phyloP scores from a whole-genome alignment of 2,329 filamentous ascomycete species.

The Fusarium sp. region DNA sequence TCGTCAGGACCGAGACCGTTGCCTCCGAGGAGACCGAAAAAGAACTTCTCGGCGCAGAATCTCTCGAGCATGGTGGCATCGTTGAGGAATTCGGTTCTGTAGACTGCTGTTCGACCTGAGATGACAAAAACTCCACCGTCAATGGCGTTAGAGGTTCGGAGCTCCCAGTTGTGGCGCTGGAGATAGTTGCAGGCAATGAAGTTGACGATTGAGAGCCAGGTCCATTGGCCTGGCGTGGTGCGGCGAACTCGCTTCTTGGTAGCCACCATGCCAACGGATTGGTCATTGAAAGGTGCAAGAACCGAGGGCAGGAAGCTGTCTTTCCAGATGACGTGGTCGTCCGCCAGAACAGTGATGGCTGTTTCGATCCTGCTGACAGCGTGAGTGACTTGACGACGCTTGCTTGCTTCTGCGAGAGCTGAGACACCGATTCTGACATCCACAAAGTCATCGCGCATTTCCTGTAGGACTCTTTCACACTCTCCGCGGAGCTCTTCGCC shows the following conservation, averaged over 20 bases:
- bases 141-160: slow-evolving; percentile 68
- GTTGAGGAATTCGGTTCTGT: slow-evolving; percentile 66
- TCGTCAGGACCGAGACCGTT: slow-evolving; percentile 66
- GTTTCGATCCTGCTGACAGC: slow-evolving; percentile 59
- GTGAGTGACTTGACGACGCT: slow-evolving; percentile 63
- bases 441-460: slow-evolving; percentile 9
- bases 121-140: slow-evolving; percentile 74
- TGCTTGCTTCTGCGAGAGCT: slow-evolving; percentile 57
- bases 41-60: slow-evolving; percentile 68
- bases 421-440: slow-evolving; percentile 51
- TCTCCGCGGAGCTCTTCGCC: slow-evolving; percentile 49
- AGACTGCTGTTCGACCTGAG: slow-evolving; percentile 68
- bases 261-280: slow-evolving; percentile 67
- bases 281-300: slow-evolving; percentile 62
- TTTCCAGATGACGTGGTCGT: slow-evolving; percentile 70
- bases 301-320: slow-evolving; percentile 58
- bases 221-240: slow-evolving; percentile 47
- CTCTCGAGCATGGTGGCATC: slow-evolving; percentile 57
- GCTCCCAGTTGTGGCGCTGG: slow-evolving; percentile 75
- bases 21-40: slow-evolving; percentile 56
- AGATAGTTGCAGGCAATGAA: slow-evolving; percentile 73
- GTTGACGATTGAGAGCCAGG: slow-evolving; percentile 61
- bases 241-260: slow-evolving; percentile 70
- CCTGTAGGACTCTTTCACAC: slow-evolving; percentile 32
- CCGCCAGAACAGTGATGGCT: slow-evolving; percentile 61